Conservation (phyloP, 768 basidiomycete species). For the Kwoniella bestiolae region DNA sequence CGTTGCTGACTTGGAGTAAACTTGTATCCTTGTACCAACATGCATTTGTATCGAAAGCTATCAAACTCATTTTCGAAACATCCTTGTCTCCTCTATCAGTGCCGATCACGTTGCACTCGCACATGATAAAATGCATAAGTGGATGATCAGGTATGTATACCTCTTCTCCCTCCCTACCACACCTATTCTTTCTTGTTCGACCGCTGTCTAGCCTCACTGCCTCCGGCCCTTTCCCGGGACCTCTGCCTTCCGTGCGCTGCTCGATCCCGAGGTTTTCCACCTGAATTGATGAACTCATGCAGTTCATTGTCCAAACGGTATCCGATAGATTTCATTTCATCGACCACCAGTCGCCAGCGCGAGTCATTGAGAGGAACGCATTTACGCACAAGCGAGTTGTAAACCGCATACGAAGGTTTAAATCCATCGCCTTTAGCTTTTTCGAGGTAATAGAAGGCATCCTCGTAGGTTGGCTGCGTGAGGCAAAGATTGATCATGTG, state of each 20-base stretch:
- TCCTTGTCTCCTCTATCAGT: not conserved
- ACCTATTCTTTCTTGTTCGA: conserved; percentile 3
- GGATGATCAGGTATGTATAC: no score
- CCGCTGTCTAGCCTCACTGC: not conserved
- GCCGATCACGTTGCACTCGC: no score
- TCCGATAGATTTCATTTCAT: conserved; percentile 66
- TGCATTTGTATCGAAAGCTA: conserved; percentile 4
- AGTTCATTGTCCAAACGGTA: conserved; percentile 27
- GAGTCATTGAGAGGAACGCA: conserved; percentile 66
- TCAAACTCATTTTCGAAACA: no score
- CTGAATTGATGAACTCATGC: conserved; percentile 22
- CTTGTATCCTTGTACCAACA: not conserved
- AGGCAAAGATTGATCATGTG: conserved; percentile 72
- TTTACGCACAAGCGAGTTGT: conserved; percentile 66
- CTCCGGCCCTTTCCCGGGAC: not conserved
- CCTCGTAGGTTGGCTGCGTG: conserved; percentile 74
- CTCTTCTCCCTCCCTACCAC: conserved; percentile 62
- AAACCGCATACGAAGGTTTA: conserved; percentile 63
- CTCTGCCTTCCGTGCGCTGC: conserved; percentile 1
- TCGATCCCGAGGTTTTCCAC: conserved; percentile 5
- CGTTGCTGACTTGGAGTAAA: conserved; percentile 28
- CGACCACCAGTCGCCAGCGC: conserved; percentile 68
- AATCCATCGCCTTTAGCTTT: conserved; percentile 75
- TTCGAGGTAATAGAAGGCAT: conserved; percentile 85
- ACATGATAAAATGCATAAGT: no score